phyloP scores from a whole-genome alignment of 192 early-diverging fungal genomes.

The Phlyctochytrium planicorne region DNA sequence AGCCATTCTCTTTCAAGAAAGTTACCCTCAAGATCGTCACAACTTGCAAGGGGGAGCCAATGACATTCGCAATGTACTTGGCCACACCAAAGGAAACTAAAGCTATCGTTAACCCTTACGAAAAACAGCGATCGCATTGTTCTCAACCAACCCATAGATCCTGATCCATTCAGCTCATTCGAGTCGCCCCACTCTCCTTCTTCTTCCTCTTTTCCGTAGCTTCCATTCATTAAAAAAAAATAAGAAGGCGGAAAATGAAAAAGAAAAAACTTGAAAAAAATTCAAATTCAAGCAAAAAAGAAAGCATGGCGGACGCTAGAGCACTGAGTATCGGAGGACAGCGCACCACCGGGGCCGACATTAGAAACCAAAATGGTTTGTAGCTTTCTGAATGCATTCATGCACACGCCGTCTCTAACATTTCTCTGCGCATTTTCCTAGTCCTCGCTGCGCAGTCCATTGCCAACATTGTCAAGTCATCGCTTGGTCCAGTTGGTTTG shows the following conservation, averaged over 20 bases:
- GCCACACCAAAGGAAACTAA: conserved; percentile 1
- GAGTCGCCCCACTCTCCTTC: too few species aligned
- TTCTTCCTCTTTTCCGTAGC: too few species aligned
- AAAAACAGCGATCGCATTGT: too few species aligned
- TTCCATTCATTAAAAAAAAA: too few species aligned
- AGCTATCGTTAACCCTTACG: not conserved
- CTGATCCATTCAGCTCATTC: too few species aligned
- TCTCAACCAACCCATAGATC: too few species aligned
- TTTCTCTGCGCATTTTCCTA: conserved; percentile 34
- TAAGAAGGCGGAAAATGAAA: too few species aligned
- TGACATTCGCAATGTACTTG: conserved; percentile 5
- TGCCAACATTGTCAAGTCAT: conserved; percentile 98
- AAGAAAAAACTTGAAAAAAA: not conserved
- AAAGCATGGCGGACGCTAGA: conserved; percentile 2
- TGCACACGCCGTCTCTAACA: not conserved
- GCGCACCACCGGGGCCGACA: conserved; percentile 85
- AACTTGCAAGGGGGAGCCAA: conserved; percentile 5
- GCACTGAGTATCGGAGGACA: conserved; percentile 84
- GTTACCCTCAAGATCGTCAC: not conserved
- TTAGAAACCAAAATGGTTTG: conserved; percentile 93
- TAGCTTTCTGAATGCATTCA: not conserved
- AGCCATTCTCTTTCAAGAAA: not conserved
- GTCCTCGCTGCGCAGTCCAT: conserved; percentile 94
- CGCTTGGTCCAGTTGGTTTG: conserved; percentile 96
- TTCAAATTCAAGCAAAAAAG: not conserved